Evolutionary conservation across 2,329 filamentous ascomycete species (phyloP).

Genomic region (Talaromyces sp.): DNA sequence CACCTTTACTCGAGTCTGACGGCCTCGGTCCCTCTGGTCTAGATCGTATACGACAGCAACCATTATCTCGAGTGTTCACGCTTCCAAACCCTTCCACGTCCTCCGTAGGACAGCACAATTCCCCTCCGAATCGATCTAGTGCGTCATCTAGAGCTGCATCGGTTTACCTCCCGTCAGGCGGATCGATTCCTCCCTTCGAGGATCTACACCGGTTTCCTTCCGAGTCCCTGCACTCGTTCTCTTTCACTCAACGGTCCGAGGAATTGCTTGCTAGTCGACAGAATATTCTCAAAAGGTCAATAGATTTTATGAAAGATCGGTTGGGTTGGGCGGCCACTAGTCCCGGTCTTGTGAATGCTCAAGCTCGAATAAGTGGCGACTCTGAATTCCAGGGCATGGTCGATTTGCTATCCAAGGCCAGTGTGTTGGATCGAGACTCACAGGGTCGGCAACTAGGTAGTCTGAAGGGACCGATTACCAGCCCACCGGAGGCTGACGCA

Average conservation of each 20-base stretch:
- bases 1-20: constrained; percentile 82
- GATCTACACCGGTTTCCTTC: constrained; percentile 90
- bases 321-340: constrained; percentile 76
- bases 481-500: constrained; percentile 68
- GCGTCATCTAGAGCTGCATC: constrained; percentile 55
- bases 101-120: constrained; percentile 61
- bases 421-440: constrained; percentile 65
- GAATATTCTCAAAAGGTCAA: constrained; percentile 85
- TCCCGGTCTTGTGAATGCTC: constrained; percentile 74
- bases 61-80: constrained; percentile 63
- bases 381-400: constrained; percentile 86
- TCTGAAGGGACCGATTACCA: constrained; percentile 67
- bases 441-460: constrained; percentile 46
- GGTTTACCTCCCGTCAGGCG: constrained; percentile 57
- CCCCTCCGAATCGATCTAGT: constrained; percentile 67
- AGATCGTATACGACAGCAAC: constrained; percentile 88
- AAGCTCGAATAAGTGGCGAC: constrained; percentile 78
- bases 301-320: constrained; percentile 95
- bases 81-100: constrained; percentile 61
- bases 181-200: constrained; percentile 70
- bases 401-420: constrained; percentile 77
- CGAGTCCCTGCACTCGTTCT: constrained; percentile 96
- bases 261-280: constrained; percentile 88
- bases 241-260: constrained; percentile 92
- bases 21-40: constrained; percentile 81